Base-by-base conservation (phyloP, 2,329 filamentous ascomycete species). In the Microsporum audouinii region DNA sequence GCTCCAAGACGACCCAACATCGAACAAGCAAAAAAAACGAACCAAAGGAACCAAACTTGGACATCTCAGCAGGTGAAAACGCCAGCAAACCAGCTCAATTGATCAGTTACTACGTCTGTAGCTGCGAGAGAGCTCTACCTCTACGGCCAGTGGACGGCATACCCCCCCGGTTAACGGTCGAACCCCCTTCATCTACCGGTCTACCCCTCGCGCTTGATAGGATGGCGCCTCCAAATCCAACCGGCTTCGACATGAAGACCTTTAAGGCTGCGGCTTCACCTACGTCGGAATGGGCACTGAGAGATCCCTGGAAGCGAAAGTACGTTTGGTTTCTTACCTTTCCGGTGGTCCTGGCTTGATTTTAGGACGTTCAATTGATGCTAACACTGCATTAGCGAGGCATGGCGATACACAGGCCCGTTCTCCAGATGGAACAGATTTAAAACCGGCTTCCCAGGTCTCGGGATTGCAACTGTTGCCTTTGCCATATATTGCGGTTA, bases 401-500 rank as follows among this genome's bases (percentile, higher is more conserved):
- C 88, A 72, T 99, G 94, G 94, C 84, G 94, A 76, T 96, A 96
- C 80, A 86, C 83, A 39, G 94, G 92, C 65, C 86, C 84, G 60
- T 97, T 96, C 80, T 87, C 86, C 66, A 84, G 92, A 69, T 88
- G 81, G 78, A 95, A 96, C 79, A 88, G 94, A 69, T 94, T 96
- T 80, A 91, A 87, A 79, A 80, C 83, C 70, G 80, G 85, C 65
- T 90, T 99, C 73, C 94, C 94, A 41, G 94, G 94, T 64, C 82
- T 99, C 69, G 94, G 94, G 66, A 95, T 92, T 68, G 94, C 91
- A 36, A 88, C 88, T 3, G 91, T 94, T 63, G 91, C 92, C 53
- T 99, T 99, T 75, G 85, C 87, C 57, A 86, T 80, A 65, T 99
- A 99, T 79, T 90, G 91, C 75, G 84, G 83, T 63, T 95, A 90